Base-by-base conservation (phyloP, 371 early-diverging fungal genomes). In the Apophysomyces elegans region DNA sequence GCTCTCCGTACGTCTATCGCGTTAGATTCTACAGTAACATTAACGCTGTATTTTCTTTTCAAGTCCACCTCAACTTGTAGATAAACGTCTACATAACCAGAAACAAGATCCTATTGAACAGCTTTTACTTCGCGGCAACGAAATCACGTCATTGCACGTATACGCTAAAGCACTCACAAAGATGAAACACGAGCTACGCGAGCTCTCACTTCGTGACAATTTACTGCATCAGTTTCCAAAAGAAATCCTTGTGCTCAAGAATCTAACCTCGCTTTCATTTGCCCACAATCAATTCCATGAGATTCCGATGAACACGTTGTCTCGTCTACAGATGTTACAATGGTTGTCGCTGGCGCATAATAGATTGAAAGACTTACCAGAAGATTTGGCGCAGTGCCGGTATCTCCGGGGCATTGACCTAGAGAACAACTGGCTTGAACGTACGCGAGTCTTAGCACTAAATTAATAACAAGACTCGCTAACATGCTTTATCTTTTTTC, bases 181-280 rank as follows among this genome's bases (percentile, higher is more conserved):
- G 12, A 54, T 72, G 7, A 63, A 70, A 37, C 61, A 58, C 7
- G 50, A 60, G 21, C 45, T 80, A 21, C 67, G 63, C 2, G 78
- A 83, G 39, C 61, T 87, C 2, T 83, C 87, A 0, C 59, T 87
- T 6, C 71, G 83, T 39, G 78, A 78, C 43, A 87, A 87, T 36
- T 63, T 67, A 7, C 45, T 87, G n/a, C 56, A 59, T 2, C 61
- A 74, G n/a, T 73, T 86, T 32, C 92, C 92, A 7, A 65, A 70
- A 5, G 85, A 87, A 50, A 76, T 90, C n/a, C 69, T 83, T 11
- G 60, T 72, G 5, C 76, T 91, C 36, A 77, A 70, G 7, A 81
- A 87, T 14, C 74, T 92, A 21, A 85, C 80, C 12, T 86, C 87
- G 72, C 71, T 92, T 5, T 90, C 91, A 7, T 71, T 92, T 5